Percentiles rank a stretch among this genome's conserved stretches.
These are phyloP conservation scores for Entrophospora sp. DNA, from an alignment of 192 early-diverging fungal genomes.

Conservation along the genomic window DNA sequence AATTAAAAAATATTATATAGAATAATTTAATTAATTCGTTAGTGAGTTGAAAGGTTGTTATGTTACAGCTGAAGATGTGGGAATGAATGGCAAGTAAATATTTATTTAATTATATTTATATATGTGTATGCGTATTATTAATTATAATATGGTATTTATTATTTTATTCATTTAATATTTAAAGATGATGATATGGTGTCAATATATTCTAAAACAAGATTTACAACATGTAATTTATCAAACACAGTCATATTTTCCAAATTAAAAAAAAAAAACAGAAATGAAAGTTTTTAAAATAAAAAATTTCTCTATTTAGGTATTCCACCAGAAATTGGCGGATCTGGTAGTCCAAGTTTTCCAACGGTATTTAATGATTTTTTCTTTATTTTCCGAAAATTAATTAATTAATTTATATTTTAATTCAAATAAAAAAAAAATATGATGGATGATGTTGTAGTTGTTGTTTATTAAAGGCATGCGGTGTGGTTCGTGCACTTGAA, in stretches of 20 bases:
- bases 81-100: not conserved
- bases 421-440: too few relatives aligned
- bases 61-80: slow-evolving; percentile 38
- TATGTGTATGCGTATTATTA: too few relatives aligned
- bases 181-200: slow-evolving; percentile 26
- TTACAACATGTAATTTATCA: slow-evolving; percentile 35
- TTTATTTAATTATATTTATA: not conserved
- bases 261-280: too few relatives aligned
- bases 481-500: slow-evolving; percentile 29
- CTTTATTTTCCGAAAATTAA: too few relatives aligned
- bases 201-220: slow-evolving; percentile 28
- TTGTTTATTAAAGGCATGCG: slow-evolving; percentile 21
- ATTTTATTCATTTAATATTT: not conserved
- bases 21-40: too few relatives aligned
- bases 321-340: slow-evolving; percentile 23
- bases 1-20: not conserved
- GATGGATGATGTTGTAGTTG: not conserved
- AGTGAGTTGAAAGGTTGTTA: slow-evolving; percentile 35
- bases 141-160: not conserved
- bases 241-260: too few relatives aligned
- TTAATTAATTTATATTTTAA: too few relatives aligned
- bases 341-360: slow-evolving; percentile 31
- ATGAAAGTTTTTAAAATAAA: too few relatives aligned
- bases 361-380: slow-evolving; percentile 26
- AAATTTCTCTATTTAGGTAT: too few relatives aligned